Evolutionary conservation across 768 basidiomycete genomes (phyloP), one percentile per base, ranked within the genome.

Genomic region (Chalciporus sphaerocephalus): DNA sequence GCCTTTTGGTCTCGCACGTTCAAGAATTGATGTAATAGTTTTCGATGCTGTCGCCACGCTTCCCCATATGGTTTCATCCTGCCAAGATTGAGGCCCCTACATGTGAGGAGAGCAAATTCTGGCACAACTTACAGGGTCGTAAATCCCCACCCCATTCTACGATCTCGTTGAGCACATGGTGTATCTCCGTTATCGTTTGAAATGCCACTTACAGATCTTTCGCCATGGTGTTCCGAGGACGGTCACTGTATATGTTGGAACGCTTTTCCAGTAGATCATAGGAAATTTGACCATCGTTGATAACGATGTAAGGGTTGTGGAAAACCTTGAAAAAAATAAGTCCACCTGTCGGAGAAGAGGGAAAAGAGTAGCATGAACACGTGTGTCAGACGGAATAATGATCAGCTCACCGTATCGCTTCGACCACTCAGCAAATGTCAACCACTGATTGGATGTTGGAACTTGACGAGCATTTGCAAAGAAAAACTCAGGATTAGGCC

Each of bases 241-340:
- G 44, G 44, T 46, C 37, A 17, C 44, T 33, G 13, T 46, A 46
- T 39, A 46, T 46, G 22, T 34, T 45, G 6, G 44, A 45, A 6
- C 44, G 44, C 38, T 39, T 46, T 15, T 46, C 44, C 11, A 46
- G 38, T 18, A 46, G 44, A 17, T 46, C 37, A 0, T 24, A n/a
- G 20, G 37, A 46, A 18, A 46, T 6, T 2, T 10, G 23, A 15
- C 22, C 44, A 33, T 46, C 44, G 11, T 46, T 46, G 28, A 46
- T 32, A 9, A 46, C 38, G n/a, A 46, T 39, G 17, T 39, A 46
- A 1, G 37, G 44, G 13, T 33, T 39, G 24, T 46, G 44, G 17
- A 46, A 46, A 16, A 46, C 44, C 38, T 21, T 38, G 38, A 46
- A 46, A 17, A 46, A 46, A 25, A 46, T 33, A 11, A 46, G 28